phyloP scores from a whole-genome alignment of 192 early-diverging fungal species.

The Umbelopsis ramanniana region DNA sequence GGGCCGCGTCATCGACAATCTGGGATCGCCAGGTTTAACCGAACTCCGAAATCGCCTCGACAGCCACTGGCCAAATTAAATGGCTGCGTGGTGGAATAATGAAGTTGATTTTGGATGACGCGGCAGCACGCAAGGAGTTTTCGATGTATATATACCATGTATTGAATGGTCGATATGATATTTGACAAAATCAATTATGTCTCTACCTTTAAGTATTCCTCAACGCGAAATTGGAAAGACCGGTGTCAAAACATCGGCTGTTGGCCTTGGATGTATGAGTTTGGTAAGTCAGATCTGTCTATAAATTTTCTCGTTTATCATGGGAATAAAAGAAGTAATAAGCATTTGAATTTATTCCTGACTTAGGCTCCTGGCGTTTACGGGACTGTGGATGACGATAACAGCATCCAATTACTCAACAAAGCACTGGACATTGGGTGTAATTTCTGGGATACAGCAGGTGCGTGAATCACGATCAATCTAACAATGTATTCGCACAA shows the following conservation, averaged over 20 bases:
- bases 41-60: no score
- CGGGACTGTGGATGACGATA: constrained; percentile 36
- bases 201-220: not conserved
- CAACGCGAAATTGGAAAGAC: constrained; percentile 39
- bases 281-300: constrained; percentile 21
- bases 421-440: constrained; percentile 57
- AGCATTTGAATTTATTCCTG: not conserved
- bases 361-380: constrained; percentile 33
- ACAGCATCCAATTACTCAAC: constrained; percentile 47
- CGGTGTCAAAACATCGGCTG: constrained; percentile 36
- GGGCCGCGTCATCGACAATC: no score
- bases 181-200: not conserved
- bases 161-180: not conserved
- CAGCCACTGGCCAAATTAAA: no score
- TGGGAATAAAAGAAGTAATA: not conserved
- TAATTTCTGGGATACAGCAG: constrained; percentile 65
- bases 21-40: no score
- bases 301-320: not conserved
- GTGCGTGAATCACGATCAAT: constrained; percentile 12
- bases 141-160: no score
- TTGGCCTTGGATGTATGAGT: constrained; percentile 54
- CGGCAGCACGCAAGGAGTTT: no score
- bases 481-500: not conserved
- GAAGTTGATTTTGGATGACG: no score
- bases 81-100: no score